Evolutionary conservation across 805 yeast species (phyloP).

Genomic region (Saturnispora sekii): DNA sequence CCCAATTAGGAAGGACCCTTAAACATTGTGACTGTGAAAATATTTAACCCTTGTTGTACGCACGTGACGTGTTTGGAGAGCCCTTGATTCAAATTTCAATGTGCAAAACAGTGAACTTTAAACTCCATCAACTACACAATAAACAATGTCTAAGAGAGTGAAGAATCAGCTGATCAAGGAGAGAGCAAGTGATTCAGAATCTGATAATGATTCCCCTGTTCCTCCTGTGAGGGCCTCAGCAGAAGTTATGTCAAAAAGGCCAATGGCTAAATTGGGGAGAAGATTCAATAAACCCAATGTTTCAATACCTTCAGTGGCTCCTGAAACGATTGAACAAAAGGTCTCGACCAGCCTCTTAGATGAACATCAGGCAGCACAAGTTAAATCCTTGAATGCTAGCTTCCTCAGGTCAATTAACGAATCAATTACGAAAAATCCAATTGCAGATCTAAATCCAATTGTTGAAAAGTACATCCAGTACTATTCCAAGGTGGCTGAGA

Average conservation of each 20-base stretch:
- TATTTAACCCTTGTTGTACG: not conserved
- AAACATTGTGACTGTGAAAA: too few relatives aligned
- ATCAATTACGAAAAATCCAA: slow-evolving; percentile 34
- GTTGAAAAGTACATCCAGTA: slow-evolving; percentile 52
- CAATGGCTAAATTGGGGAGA: slow-evolving; percentile 36
- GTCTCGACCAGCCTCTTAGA: not conserved
- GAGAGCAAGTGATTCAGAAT: slow-evolving; percentile 9
- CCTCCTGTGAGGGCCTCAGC: slow-evolving; percentile 42
- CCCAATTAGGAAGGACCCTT: too few relatives aligned
- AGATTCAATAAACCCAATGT: slow-evolving; percentile 5
- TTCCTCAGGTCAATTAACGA: slow-evolving; percentile 41
- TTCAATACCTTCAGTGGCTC: not conserved
- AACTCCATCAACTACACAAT: not conserved
- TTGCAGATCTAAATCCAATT: slow-evolving; percentile 46
- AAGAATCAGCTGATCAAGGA: slow-evolving; percentile 48
- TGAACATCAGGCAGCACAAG: slow-evolving; percentile 34
- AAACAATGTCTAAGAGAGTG: slow-evolving; percentile 40
- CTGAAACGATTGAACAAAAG: too few relatives aligned
- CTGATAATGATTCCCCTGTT: slow-evolving; percentile 32
- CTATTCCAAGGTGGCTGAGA: slow-evolving; percentile 30
- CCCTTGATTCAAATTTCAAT: not conserved
- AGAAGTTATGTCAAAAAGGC: slow-evolving; percentile 56
- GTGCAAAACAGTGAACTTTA: not conserved
- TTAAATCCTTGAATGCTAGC: slow-evolving; percentile 57
- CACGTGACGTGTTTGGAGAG: slow-evolving; percentile 2